Percentiles rank a stretch among this genome's conserved stretches.
Conservation (phyloP, 2,329 filamentous ascomycete genomes). For the Graphiopsis chlorocephala region DNA sequence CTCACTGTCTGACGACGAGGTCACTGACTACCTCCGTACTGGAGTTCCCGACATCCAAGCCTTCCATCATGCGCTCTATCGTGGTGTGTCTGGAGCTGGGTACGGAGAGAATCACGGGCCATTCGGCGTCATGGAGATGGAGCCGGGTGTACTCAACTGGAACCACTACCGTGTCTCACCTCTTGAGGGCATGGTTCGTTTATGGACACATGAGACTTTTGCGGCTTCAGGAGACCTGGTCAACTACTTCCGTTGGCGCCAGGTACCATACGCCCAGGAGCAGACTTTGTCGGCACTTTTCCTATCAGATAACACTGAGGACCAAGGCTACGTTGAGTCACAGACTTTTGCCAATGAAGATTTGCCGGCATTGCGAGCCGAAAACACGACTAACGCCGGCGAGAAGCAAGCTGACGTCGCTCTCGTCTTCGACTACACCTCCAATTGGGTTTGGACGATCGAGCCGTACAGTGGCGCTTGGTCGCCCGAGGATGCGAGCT, state of each 20-base stretch:
- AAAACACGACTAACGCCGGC: not conserved
- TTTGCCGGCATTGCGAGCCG: constrained; percentile 16
- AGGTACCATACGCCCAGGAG: constrained; percentile 25
- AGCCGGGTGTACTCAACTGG: constrained; percentile 28
- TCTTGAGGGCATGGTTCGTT: constrained; percentile 25
- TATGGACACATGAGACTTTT: constrained; percentile 27
- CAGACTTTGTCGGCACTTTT: constrained; percentile 25
- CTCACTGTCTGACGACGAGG: constrained; percentile 19
- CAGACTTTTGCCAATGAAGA: constrained; percentile 22
- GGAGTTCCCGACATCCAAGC: constrained; percentile 25
- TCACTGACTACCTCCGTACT: constrained; percentile 24
- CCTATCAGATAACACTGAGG: constrained; percentile 21
- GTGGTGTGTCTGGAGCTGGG: constrained; percentile 23
- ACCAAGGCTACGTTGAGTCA: constrained; percentile 23
- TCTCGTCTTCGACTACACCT: constrained; percentile 24
- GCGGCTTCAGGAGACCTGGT: constrained; percentile 25
- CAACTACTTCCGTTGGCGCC: constrained; percentile 27
- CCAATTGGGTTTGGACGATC: constrained; percentile 25
- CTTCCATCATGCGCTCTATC: constrained; percentile 23
- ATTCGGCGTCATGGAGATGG: constrained; percentile 28
- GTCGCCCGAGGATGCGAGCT: constrained; percentile 23
- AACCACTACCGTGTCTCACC: constrained; percentile 26
- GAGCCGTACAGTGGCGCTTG: constrained; percentile 26
- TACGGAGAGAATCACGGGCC: constrained; percentile 21
- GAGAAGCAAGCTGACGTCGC: constrained; percentile 23